These are phyloP conservation scores for Neurospora sp. DNA, from an alignment of 495 filamentous ascomycete species.

Conservation along the genomic window DNA sequence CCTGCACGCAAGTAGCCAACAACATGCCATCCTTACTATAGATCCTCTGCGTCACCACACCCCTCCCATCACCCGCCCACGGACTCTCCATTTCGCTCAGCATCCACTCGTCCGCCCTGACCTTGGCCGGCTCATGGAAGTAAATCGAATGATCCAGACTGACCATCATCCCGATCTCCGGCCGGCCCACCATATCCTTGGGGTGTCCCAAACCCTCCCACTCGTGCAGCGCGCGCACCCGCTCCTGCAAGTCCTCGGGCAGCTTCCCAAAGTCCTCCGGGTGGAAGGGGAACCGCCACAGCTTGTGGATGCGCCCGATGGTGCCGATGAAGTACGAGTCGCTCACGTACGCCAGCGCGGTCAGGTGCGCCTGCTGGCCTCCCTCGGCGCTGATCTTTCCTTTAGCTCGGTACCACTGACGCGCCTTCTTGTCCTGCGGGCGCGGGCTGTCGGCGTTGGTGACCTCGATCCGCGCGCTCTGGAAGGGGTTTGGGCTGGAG, in stretches of 20 bases:
- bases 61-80: constrained; percentile 88
- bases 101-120: constrained; percentile 90
- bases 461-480: constrained; percentile 44
- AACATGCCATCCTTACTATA: constrained; percentile 73
- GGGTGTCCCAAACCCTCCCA: constrained; percentile 32
- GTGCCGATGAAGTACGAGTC: constrained; percentile 91
- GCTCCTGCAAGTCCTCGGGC: constrained; percentile 15
- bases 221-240: constrained; percentile 26
- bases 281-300: constrained; percentile 48
- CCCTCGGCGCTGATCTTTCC: constrained; percentile 54
- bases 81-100: constrained; percentile 83
- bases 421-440: constrained; percentile 56
- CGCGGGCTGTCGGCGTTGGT: constrained; percentile 24
- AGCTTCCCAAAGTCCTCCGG: constrained; percentile 26
- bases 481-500: constrained; percentile 42
- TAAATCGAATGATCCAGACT: constrained; percentile 90
- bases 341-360: constrained; percentile 82
- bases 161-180: constrained; percentile 87
- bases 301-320: constrained; percentile 62
- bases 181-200: constrained; percentile 29
- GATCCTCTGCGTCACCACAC: constrained; percentile 78
- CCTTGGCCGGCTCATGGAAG: constrained; percentile 74
- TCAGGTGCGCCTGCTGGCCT: constrained; percentile 69
- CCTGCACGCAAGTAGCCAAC: constrained; percentile 79
- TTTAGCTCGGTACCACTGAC: constrained; percentile 71